These are phyloP conservation scores for Wolfiporia cocos DNA, from an alignment of 1,284 basidiomycete genomes.

Conservation along the genomic window DNA sequence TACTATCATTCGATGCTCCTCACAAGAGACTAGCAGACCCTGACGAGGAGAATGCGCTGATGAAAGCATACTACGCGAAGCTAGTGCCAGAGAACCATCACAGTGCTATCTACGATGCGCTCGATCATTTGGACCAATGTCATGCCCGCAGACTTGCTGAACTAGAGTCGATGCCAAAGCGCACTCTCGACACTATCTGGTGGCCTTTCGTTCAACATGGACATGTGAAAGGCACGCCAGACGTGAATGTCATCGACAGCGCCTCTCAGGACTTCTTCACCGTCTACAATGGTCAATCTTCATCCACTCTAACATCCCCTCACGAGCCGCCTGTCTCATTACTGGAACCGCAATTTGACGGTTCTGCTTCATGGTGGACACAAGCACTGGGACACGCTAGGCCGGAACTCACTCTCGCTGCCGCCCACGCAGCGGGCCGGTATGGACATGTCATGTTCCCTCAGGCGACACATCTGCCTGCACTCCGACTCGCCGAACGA, in stretches of 20 bases:
- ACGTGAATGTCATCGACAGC: constrained; percentile 90
- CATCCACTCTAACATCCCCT: neutral
- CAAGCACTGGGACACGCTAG: constrained; percentile 87
- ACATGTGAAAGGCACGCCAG: constrained; percentile 56
- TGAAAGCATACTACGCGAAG: constrained; percentile 67
- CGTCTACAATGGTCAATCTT: constrained; percentile 42
- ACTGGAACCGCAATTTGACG: constrained; percentile 76
- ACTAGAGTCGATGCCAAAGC: constrained; percentile 72
- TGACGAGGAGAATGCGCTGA: constrained; percentile 45
- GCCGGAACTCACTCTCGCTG: constrained; percentile 76
- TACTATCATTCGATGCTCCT: constrained; percentile 54
- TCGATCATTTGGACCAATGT: constrained; percentile 56
- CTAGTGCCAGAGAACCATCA: constrained; percentile 32
- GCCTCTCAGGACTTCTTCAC: constrained; percentile 86
- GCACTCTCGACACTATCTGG: constrained; percentile 83
- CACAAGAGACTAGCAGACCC: constrained; percentile 45
- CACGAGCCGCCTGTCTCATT: constrained; percentile 30
- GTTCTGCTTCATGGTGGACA: constrained; percentile 98
- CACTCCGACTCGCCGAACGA: constrained; percentile 72
- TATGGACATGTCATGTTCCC: constrained; percentile 99
- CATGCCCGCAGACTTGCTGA: constrained; percentile 64
- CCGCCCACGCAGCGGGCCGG: constrained; percentile 84
- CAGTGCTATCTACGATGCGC: constrained; percentile 41
- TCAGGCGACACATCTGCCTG: constrained; percentile 81
- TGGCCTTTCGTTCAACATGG: constrained; percentile 98